Percentiles rank a stretch among this genome's conserved stretches.
phyloP scores from a whole-genome alignment of 1,284 basidiomycete species.

The Termitomyces sp. region DNA sequence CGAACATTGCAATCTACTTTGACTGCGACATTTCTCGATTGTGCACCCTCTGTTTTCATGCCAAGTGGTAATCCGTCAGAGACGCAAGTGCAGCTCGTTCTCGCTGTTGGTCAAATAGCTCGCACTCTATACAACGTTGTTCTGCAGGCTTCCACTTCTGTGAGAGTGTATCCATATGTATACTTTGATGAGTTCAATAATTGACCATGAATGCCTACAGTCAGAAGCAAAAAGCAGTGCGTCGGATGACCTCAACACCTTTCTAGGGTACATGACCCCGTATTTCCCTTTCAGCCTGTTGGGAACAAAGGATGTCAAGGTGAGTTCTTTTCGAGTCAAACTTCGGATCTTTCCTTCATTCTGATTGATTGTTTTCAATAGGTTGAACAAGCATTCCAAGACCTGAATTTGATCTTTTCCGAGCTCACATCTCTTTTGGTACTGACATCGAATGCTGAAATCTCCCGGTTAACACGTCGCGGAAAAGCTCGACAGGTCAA shows the following conservation, averaged over 20 bases:
- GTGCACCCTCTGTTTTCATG: slow-evolving; percentile 76
- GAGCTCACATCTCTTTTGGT: slow-evolving; percentile 65
- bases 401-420: slow-evolving; percentile 72
- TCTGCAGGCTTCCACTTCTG: slow-evolving; percentile 30
- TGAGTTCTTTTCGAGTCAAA: slow-evolving; percentile 20
- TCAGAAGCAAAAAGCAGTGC: slow-evolving; percentile 16
- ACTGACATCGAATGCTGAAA: slow-evolving; percentile 31
- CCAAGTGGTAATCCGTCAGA: slow-evolving; percentile 52
- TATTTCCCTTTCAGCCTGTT: slow-evolving; percentile 76
- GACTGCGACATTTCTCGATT: slow-evolving; percentile 79
- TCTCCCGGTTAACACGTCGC: not conserved
- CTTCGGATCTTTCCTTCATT: slow-evolving; percentile 1
- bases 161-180: slow-evolving; percentile 9
- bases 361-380: slow-evolving; percentile 21
- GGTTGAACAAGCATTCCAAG: slow-evolving; percentile 60
- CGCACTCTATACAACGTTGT: slow-evolving; percentile 64
- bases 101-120: slow-evolving; percentile 57
- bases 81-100: slow-evolving; percentile 59
- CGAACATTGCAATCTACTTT: slow-evolving; percentile 68
- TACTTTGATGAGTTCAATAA: too few relatives aligned
- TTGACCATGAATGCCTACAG: slow-evolving; percentile 5
- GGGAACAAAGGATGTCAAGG: slow-evolving; percentile 52
- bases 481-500: slow-evolving; percentile 6
- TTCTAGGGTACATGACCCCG: slow-evolving; percentile 68
- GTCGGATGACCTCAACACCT: slow-evolving; percentile 44